Evolutionary conservation across 2,329 filamentous ascomycete species (phyloP), one percentile per base, ranked within the genome.

Genomic region (Fusarium aywerte): DNA sequence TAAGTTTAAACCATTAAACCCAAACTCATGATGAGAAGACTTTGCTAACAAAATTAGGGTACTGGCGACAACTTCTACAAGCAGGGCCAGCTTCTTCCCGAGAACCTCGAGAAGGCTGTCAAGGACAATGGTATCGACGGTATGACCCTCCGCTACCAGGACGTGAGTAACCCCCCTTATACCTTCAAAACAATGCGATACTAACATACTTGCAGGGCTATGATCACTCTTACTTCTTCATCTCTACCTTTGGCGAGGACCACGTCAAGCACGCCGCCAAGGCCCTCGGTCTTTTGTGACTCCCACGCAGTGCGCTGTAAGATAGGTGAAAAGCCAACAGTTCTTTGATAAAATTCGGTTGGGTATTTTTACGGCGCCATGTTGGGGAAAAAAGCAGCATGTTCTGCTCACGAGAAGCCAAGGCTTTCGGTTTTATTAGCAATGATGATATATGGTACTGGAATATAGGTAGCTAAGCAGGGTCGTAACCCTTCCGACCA

Each of bases 171-270:
- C 50, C 29, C 16, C 5, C 18, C 8, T 12, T 11, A 29, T 12
- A 12, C 7, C n/a, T 2, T 7, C 2, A 18, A 20, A 20, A 7
- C 20, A 7, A n/a, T 7, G 6, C 27, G 12, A 20, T 25, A 11
- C 42, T 55, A 13, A 54, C 18, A 51, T 9, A 29, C 12, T 7
- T 35, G 5, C 7, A 92, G 81, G 93, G 89, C 65, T 98, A 99
- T 76, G 96, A 99, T 78, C 96, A 99, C 81, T 97, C 93, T 65
- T 99, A 99, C 82, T 99, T 89, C 81, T 97, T 97, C 80, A 96
- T 99, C 84, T 90, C 94, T 33, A 89, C 89, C 16, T 99, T 99
- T 77, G 87, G 90, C 40, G 90, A 92, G 74, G 94, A 98, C 73
- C 96, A 99, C 80, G 86, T 98, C 70, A 90, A 92, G 74, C 93